A percentile compares a stretch with the other conserved stretches of the same genome.
Conservation (phyloP, 2,329 filamentous ascomycete genomes). For the Scytalidium sp. region DNA sequence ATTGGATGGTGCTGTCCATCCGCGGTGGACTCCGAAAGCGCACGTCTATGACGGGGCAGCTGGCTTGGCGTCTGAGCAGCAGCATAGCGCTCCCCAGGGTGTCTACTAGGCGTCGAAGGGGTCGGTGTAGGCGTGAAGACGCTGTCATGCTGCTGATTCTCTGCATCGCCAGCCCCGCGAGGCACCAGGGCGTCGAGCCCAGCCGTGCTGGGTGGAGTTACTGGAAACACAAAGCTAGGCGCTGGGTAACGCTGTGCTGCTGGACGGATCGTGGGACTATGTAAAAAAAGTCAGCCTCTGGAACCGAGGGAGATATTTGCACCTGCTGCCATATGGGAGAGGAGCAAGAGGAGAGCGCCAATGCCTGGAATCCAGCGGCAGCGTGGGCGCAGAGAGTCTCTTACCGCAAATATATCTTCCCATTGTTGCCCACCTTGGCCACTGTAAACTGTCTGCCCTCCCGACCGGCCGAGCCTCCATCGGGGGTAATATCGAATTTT, state of each 20-base stretch:
- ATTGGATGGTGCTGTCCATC: conserved; percentile 57
- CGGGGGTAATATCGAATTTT: conserved; percentile 55
- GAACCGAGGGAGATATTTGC: too few species aligned
- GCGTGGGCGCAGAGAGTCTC: conserved; percentile 25
- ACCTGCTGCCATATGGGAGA: too few species aligned
- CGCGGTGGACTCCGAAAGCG: conserved; percentile 74
- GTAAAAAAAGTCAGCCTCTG: conserved; percentile 17
- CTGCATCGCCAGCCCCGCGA: conserved; percentile 22
- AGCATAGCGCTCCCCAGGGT: conserved; percentile 31
- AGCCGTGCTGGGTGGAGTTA: conserved; percentile 58
- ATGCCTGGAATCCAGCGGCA: too few species aligned
- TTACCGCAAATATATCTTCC: conserved; percentile 78
- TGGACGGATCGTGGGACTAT: conserved; percentile 59
- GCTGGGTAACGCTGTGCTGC: conserved; percentile 60
- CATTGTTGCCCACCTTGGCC: conserved; percentile 79
- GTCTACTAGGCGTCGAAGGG: conserved; percentile 34
- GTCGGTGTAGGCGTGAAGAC: conserved; percentile 27
- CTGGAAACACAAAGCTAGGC: conserved; percentile 57
- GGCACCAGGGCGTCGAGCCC: conserved; percentile 46
- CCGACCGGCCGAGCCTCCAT: conserved; percentile 54
- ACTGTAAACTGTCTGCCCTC: conserved; percentile 60
- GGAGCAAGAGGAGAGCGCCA: too few species aligned
- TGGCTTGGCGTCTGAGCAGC: conserved; percentile 8
- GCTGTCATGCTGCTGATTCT: conserved; percentile 19
- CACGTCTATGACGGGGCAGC: conserved; percentile 50